Conservation (phyloP, 2,329 filamentous ascomycete species). For the Beauveria asiatica region DNA sequence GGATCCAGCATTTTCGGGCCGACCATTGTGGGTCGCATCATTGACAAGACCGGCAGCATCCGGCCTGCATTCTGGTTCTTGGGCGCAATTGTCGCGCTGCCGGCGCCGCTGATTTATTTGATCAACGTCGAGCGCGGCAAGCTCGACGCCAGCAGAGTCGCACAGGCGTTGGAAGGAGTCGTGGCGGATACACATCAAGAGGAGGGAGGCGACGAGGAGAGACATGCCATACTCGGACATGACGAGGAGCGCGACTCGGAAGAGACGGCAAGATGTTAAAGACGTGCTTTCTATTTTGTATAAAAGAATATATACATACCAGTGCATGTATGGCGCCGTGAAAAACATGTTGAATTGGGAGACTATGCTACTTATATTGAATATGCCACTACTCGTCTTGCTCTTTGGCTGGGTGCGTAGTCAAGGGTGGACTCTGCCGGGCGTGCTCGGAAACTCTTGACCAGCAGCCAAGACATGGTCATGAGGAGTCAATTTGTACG, state of each 20-base stretch:
- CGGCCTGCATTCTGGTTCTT: conserved; percentile 89
- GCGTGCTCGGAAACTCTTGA: no score
- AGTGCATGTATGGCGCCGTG: not conserved
- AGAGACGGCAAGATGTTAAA: not conserved
- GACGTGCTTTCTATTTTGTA: not conserved
- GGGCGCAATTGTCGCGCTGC: conserved; percentile 72
- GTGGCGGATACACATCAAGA: conserved; percentile 23
- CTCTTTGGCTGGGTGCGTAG: not conserved
- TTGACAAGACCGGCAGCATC: conserved; percentile 73
- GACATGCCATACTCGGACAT: conserved; percentile 20
- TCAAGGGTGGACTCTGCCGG: no score
- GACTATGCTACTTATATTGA: not conserved
- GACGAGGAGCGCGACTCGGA: conserved; percentile 17
- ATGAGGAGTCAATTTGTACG: no score
- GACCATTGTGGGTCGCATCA: conserved; percentile 86
- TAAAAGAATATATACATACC: not conserved
- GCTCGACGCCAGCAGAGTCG: conserved; percentile 56
- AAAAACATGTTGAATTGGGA: not conserved
- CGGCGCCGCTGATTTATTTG: conserved; percentile 74
- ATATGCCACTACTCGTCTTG: conserved; percentile 3
- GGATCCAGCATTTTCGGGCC: conserved; percentile 90
- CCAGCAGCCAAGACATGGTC: no score
- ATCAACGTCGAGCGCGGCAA: conserved; percentile 78
- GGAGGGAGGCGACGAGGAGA: conserved; percentile 16
- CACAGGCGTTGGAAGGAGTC: conserved; percentile 49